A percentile compares a stretch with the other conserved stretches of the same genome.
Evolutionary conservation across 2,329 filamentous ascomycete species (phyloP).

Genomic region (Falciphora oryzae): DNA sequence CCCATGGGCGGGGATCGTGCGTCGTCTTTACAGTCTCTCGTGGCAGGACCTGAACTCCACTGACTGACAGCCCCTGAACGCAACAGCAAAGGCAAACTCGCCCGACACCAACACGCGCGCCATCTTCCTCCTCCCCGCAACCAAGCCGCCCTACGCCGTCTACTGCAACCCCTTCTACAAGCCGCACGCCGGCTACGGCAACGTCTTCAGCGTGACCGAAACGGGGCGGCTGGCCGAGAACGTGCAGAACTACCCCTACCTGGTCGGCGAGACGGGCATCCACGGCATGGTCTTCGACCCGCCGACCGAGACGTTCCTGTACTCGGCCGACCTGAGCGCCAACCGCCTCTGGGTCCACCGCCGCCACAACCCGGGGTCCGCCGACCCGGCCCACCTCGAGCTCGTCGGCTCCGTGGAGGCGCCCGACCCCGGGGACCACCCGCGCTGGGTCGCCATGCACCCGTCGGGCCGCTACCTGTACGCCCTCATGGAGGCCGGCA

Average conservation of each 20-base stretch:
- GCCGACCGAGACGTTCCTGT: conserved; percentile 61
- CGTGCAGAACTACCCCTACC: conserved; percentile 69
- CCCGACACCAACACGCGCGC: conserved; percentile 75
- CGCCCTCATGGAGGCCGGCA: conserved; percentile 85
- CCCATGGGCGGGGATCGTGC: conserved; percentile 72
- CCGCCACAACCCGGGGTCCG: conserved; percentile 28
- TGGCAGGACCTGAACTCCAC: background rate
- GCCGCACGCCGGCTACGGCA: conserved; percentile 67
- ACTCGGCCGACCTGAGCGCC: conserved; percentile 70
- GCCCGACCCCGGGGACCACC: conserved; percentile 67
- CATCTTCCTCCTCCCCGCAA: conserved; percentile 80
- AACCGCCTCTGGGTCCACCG: conserved; percentile 83
- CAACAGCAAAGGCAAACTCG: conserved; percentile 59
- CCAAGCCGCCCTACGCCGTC: conserved; percentile 71
- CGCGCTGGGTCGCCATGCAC: conserved; percentile 83
- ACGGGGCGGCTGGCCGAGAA: conserved; percentile 55
- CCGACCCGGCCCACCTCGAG: conserved; percentile 53
- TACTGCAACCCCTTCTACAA: conserved; percentile 92
- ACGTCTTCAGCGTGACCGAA: conserved; percentile 61
- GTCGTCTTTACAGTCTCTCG: conserved; percentile 22
- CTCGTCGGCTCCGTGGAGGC: conserved; percentile 70
- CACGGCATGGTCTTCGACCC: conserved; percentile 80
- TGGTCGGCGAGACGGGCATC: conserved; percentile 58
- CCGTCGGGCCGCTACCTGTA: conserved; percentile 74
- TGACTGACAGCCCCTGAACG: background rate